Evolutionary conservation across 306 rosid genomes (phyloP).

Genomic region (Medicago arabica): DNA sequence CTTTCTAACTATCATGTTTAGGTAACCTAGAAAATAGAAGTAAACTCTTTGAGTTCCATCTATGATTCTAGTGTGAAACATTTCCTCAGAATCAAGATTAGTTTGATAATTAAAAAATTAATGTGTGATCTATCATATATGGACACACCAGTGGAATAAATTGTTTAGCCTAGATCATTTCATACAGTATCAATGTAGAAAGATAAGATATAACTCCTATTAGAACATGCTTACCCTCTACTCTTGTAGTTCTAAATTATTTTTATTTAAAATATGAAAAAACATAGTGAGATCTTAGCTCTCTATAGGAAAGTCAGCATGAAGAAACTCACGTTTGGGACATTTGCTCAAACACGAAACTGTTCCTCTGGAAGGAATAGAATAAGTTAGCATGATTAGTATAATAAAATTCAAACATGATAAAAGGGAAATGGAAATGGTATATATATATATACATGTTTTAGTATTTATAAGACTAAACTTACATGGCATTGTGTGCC

Average conservation of each 20-base stretch:
- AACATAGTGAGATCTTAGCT: conserved; percentile 2
- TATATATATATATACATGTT: neutral
- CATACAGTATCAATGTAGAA: neutral
- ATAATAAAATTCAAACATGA: neutral
- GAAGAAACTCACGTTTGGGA: conserved; percentile 49
- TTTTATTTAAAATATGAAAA: neutral
- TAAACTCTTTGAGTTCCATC: neutral
- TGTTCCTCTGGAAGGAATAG: conserved; percentile 42
- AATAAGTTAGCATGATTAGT: conserved; percentile 38
- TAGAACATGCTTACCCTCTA: neutral
- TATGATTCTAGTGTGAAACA: neutral
- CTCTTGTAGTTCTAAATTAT: neutral
- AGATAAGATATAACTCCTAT: neutral
- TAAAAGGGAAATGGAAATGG: neutral
- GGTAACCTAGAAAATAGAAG: neutral
- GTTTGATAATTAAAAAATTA: neutral
- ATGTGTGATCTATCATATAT: neutral
- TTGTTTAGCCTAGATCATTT: neutral
- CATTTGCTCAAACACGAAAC: conserved; percentile 61
- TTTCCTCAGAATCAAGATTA: neutral
- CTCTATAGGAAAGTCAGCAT: neutral
- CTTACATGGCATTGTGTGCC: conserved; percentile 44
- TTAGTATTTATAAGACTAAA: neutral
- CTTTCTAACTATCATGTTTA: neutral
- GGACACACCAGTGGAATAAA: neutral